Base-by-base conservation (phyloP, 1,139 yeast species). In the Kodamaea ohmeri region DNA sequence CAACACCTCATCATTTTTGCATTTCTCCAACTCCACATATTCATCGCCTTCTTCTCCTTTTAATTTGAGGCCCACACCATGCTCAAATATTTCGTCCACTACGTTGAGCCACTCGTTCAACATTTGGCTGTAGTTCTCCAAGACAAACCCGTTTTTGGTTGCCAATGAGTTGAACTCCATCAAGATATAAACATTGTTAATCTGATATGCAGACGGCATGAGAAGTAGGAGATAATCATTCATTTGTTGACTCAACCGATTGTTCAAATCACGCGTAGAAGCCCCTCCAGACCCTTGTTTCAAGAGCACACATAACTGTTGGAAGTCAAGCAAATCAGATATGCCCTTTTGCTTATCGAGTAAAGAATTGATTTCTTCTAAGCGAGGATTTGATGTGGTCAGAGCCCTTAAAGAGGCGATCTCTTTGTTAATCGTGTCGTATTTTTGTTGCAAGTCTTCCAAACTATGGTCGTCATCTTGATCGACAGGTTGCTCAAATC, bases 121-220 rank as follows among this genome's bases (percentile, higher is more conserved):
- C 19, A 46, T 36, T 2, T 16, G 14, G 14, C 35, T 33, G 14
- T 41, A 44, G 14, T 42, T 35, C 2, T 42, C 48, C 18, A 58
- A 43, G 13, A 42, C 38, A 20, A 57, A 36, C 14, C 37, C 31
- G 32, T 43, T 47, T 28, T 40, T 47, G n/a, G 46, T 43, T 40
- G 48, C 47, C 31, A 38, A 46, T 14, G 37, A 32, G 31, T 44
- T 56, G 40, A 49, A 41, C 18, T 44, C 49, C 15, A 40, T 46
- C 27, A 58, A 46, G 12, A 43, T 32, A 11, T 49, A 47, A 2
- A 51, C 36, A 18, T 54, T 48, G 17, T 39, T 46, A 35, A 63
- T 56, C 4, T 53, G 46, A 17, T 40, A 45, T 24, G 53, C 51
- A 29, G 44, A 41, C 2, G 71, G 71, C 16, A 64, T 36, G 30